Base-by-base conservation (phyloP, 306 rosid genomes). In the Lithocarpus polystachyus region DNA sequence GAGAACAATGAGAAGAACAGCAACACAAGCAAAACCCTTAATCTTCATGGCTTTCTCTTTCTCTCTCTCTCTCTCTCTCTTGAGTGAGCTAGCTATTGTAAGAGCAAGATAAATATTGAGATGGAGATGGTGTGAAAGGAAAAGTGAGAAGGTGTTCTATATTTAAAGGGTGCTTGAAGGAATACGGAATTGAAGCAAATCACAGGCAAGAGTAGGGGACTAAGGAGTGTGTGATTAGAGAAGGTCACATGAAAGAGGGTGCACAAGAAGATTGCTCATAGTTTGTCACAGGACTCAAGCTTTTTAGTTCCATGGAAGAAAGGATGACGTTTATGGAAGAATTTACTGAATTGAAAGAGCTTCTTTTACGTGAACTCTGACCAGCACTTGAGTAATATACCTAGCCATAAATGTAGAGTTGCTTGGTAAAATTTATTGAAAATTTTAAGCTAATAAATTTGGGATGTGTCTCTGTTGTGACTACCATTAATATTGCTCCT, bases 191-290 rank as follows among this genome's bases (percentile, higher is more conserved):
- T 92, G 95, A 89, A 90, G 83, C 88, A 74, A 71, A 75, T 93
- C 98, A 89, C 98, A 93, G 88, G 89, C 84, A 79, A 81, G 57
- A 53, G 82, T 73, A 71, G 68, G 74, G 71, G 70, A 51, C 10
- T 20, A 35, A 23, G 69, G 31, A 28, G 67, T 74, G 65, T 77
- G 65, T 43, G 82, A 74, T 52, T 65, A 72, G 73, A 51, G 75
- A 48, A 56, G 55, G 40, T 90, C 97, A 92, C 97, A 93, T 90
- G 97, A 90, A 86, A 84, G 76, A 82, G 83, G 60, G 29, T 62
- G 84, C 68, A 0, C 6, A 53, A 55, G 26, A 56, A 31, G 73
- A 45, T 29, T 31, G 67, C 48, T 52, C 72, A 72, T 62, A 80
- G 60, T 69, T 81, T 57, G 85, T 89, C 97, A 88, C 93, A 89